A percentile compares a stretch with the other conserved stretches of the same genome.
These are phyloP conservation scores for Phoma sp. DNA, from an alignment of 2,329 filamentous ascomycete genomes.

Conservation along the genomic window DNA sequence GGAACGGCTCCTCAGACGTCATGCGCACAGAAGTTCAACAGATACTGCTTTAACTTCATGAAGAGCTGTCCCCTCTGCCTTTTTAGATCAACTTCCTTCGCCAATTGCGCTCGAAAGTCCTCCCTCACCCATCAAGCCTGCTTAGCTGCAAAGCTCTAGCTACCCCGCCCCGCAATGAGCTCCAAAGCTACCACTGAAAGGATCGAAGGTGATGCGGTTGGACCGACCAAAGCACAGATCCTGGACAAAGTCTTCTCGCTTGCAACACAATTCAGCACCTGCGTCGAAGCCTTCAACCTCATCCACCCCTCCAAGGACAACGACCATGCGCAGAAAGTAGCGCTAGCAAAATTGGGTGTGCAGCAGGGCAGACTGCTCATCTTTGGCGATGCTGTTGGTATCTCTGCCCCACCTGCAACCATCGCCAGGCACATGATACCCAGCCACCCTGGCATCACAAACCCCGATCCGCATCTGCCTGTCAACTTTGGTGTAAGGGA, in stretches of 20 bases:
- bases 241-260: slow-evolving; percentile 53
- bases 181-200: slow-evolving; percentile 25
- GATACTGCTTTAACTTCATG: slow-evolving; percentile 12
- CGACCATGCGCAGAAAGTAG: slow-evolving; percentile 53
- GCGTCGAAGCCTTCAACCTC: slow-evolving; percentile 57
- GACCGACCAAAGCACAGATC: slow-evolving; percentile 40
- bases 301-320: slow-evolving; percentile 54
- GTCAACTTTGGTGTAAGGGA: slow-evolving; percentile 56
- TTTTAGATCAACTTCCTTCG: background rate
- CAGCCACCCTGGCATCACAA: slow-evolving; percentile 52
- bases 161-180: slow-evolving; percentile 41
- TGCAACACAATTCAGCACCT: slow-evolving; percentile 56
- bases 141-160: slow-evolving; percentile 12
- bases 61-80: background rate
- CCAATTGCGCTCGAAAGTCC: background rate
- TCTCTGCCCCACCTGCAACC: slow-evolving; percentile 52
- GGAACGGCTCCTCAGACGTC: slow-evolving; percentile 36
- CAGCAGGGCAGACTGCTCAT: slow-evolving; percentile 58
- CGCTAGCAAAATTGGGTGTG: slow-evolving; percentile 54
- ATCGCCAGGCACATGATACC: slow-evolving; percentile 56
- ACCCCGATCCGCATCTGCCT: slow-evolving; percentile 54
- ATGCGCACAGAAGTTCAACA: slow-evolving; percentile 24
- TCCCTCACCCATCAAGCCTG: background rate
- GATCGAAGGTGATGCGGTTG: slow-evolving; percentile 26
- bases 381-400: slow-evolving; percentile 57